phyloP scores from a whole-genome alignment of 1,139 yeast species.

The Blastobotrys ciferrii region DNA sequence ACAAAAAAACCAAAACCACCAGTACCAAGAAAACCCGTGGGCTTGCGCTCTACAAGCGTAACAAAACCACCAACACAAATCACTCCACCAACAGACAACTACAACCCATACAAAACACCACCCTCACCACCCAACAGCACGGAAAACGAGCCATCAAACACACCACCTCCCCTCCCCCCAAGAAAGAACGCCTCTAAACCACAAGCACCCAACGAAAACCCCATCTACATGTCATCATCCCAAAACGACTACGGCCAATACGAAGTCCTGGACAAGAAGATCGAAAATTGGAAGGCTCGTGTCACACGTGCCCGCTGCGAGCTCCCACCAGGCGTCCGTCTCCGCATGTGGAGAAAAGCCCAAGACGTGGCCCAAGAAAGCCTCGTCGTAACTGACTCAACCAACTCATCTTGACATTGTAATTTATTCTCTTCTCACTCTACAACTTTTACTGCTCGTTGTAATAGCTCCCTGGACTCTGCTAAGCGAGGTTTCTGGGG shows the following conservation, averaged over 20 bases:
- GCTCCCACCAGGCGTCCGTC: slow-evolving; percentile 33
- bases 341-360: slow-evolving; percentile 40
- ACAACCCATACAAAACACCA: neutral
- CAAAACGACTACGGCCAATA: slow-evolving; percentile 31
- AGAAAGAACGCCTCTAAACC: neutral
- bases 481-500: too few species aligned
- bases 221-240: slow-evolving; percentile 27
- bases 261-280: slow-evolving; percentile 39
- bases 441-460: too few species aligned
- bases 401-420: slow-evolving; percentile 14
- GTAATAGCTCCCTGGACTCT: too few species aligned
- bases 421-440: too few species aligned
- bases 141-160: neutral
- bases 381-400: slow-evolving; percentile 17
- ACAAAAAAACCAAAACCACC: slow-evolving; percentile 26
- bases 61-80: neutral
- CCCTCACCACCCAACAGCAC: neutral
- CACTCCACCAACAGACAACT: neutral
- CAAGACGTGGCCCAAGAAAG: slow-evolving; percentile 33
- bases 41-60: slow-evolving; percentile 12
- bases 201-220: slow-evolving; percentile 12
- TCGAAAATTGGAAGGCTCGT: slow-evolving; percentile 46
- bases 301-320: slow-evolving; percentile 37
- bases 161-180: slow-evolving; percentile 9
- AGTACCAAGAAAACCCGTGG: slow-evolving; percentile 28